phyloP scores from a whole-genome alignment of 1,284 basidiomycete genomes.

The Ceratobasidium sp. region DNA sequence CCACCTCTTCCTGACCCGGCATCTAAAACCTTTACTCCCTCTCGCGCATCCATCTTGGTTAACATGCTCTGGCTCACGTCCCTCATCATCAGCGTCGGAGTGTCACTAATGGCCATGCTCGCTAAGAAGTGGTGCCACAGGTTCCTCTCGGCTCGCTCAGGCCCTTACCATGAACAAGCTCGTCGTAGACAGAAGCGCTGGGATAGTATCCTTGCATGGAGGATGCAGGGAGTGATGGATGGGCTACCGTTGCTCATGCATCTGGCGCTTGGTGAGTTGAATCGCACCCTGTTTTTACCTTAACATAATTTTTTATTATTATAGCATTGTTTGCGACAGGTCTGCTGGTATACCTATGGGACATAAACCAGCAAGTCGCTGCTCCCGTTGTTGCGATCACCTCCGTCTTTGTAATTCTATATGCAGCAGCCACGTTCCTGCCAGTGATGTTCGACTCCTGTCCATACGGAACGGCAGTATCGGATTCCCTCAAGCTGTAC shows the following conservation, averaged over 20 bases:
- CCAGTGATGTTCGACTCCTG: background rate
- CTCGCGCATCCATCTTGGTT: background rate
- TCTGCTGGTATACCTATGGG: slow-evolving; percentile 2
- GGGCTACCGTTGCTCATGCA: slow-evolving; percentile 9
- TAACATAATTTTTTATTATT: background rate
- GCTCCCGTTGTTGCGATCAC: background rate
- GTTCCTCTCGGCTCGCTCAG: background rate
- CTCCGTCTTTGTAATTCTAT: background rate
- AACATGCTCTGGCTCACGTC: slow-evolving; percentile 9
- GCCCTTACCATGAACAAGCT: background rate
- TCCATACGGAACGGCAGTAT: slow-evolving; percentile 1
- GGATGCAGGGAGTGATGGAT: background rate
- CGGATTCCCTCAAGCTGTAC: background rate
- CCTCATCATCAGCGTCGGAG: background rate
- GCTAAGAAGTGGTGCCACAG: slow-evolving; percentile 23
- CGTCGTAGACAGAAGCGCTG: background rate
- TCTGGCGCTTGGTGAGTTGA: background rate
- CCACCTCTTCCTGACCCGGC: background rate
- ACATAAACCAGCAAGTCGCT: slow-evolving; percentile 7
- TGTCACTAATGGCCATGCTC: slow-evolving; percentile 24
- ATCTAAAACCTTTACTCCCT: background rate
- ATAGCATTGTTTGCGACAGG: slow-evolving; percentile 5
- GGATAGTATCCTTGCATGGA: background rate
- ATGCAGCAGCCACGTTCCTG: background rate
- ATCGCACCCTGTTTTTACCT: background rate